These are phyloP conservation scores for Fragaria vesca DNA, from an alignment of 306 rosid species.

Conservation along the genomic window DNA sequence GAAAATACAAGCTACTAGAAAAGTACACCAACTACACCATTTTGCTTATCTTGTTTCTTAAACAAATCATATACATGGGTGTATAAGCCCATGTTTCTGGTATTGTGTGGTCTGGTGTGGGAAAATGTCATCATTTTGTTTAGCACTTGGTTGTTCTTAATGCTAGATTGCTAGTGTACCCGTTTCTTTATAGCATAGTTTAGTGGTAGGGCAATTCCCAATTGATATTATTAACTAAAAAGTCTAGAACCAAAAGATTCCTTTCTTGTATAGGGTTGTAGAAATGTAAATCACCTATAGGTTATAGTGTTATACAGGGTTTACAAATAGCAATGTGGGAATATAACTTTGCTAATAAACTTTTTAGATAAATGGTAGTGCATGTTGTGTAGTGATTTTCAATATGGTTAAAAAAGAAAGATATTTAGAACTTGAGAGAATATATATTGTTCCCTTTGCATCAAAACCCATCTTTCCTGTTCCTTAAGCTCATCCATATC, in stretches of 20 bases:
- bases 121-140: constrained; percentile 20
- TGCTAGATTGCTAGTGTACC: background rate
- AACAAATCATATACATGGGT: background rate
- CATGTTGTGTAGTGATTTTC: constrained; percentile 40
- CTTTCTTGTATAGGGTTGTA: background rate
- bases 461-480: constrained; percentile 38
- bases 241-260: constrained; percentile 13
- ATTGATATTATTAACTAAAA: constrained; percentile 9
- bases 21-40: constrained; percentile 7
- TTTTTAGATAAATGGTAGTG: constrained; percentile 33
- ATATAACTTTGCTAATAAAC: constrained; percentile 39
- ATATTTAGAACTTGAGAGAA: constrained; percentile 38
- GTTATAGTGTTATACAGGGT: background rate
- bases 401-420: constrained; percentile 32
- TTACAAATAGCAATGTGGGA: constrained; percentile 27
- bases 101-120: background rate
- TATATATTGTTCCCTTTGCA: constrained; percentile 53
- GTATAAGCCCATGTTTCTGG: constrained; percentile 7
- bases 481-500: constrained; percentile 45
- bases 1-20: background rate
- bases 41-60: background rate
- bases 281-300: background rate
- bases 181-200: constrained; percentile 1
- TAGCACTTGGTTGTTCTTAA: background rate
- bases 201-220: background rate